Evolutionary conservation across 1,139 yeast species (phyloP).

Genomic region (Maudiozyma humilis): DNA sequence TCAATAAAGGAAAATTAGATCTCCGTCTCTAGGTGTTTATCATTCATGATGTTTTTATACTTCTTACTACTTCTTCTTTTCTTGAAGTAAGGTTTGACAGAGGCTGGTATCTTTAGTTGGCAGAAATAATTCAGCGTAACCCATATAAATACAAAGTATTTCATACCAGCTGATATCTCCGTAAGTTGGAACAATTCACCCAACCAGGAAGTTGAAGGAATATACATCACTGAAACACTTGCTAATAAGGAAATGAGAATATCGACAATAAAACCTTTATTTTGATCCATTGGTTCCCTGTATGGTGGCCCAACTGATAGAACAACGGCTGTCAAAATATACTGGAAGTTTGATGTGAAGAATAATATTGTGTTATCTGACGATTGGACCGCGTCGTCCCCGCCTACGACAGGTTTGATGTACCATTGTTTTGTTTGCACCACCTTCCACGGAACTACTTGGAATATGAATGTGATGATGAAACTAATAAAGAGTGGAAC

Average conservation of each 20-base stretch:
- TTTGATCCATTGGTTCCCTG: slow-evolving; percentile 63
- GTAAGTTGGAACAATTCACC: slow-evolving; percentile 76
- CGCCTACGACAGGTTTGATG: slow-evolving; percentile 71
- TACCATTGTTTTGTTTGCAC: slow-evolving; percentile 68
- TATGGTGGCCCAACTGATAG: slow-evolving; percentile 94
- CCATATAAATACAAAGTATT: slow-evolving; percentile 40
- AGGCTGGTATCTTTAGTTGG: slow-evolving; percentile 30
- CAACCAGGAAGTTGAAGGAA: slow-evolving; percentile 43
- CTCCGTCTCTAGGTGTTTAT: background rate
- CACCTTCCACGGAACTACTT: slow-evolving; percentile 54
- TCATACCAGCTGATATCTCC: slow-evolving; percentile 45
- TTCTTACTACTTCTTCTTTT: slow-evolving; percentile 33
- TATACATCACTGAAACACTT: slow-evolving; percentile 44
- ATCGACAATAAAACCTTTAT: slow-evolving; percentile 63
- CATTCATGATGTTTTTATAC: slow-evolving; percentile 31
- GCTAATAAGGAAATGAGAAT: slow-evolving; percentile 42
- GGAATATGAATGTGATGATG: slow-evolving; percentile 51
- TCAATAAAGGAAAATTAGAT: background rate
- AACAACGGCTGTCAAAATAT: slow-evolving; percentile 72
- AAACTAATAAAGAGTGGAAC: slow-evolving; percentile 76
- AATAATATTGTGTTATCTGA: slow-evolving; percentile 86
- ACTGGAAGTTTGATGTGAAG: slow-evolving; percentile 77
- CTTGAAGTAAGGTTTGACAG: slow-evolving; percentile 28
- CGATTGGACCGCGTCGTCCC: slow-evolving; percentile 74
- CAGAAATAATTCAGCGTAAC: slow-evolving; percentile 45